Base-by-base conservation (phyloP, 768 basidiomycete species). In the Collybia mongolica region DNA sequence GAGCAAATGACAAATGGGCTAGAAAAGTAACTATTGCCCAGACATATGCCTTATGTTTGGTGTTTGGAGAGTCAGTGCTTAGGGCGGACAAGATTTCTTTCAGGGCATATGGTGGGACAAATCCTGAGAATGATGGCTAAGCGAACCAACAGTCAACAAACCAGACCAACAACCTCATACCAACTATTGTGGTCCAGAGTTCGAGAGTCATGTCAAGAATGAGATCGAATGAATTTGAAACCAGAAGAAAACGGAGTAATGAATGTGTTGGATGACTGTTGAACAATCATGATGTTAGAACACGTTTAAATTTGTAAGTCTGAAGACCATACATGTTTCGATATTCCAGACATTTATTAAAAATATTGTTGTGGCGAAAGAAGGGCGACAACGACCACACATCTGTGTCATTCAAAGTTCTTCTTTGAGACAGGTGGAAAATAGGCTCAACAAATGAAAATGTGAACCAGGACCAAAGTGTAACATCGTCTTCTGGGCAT, bases 341-440 rank as follows among this genome's bases (percentile, higher is more conserved):
- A 62, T 86, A 84, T 58, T 75, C 69, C 28, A 86, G 60, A 54
- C 73, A 82, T 62, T 86, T 88, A 36, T 65, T 71, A 62, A 87
- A 88, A 11, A 88, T 69, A 56, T 83, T 86, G 56, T 79, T 81
- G 60, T 88, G 85, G 22, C 71, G 72, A 64, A 88, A 85, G 53
- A 76, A 85, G 0, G 86, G 86, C 2, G 85, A 86, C 24, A 88
- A 68, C 9, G 60, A 65, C 85, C 86, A 88, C 6, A 87, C 79
- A 59, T 88, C 77, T 9, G 35, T 50, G 35, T 76, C 76, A 26
- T 76, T 67, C 19, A 79, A 62, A 5, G 83, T 84, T 46, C 77
- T 70, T 37, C 66, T 65, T 51, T 64, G 71, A 0, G 84, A 80
- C 17, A 84, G 62, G 43, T 70, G 59, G 53, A 87, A 74, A 19